These are phyloP conservation scores for Monotropa hypopitys DNA, from an alignment of 179 eudicot genomes.

Conservation along the genomic window DNA sequence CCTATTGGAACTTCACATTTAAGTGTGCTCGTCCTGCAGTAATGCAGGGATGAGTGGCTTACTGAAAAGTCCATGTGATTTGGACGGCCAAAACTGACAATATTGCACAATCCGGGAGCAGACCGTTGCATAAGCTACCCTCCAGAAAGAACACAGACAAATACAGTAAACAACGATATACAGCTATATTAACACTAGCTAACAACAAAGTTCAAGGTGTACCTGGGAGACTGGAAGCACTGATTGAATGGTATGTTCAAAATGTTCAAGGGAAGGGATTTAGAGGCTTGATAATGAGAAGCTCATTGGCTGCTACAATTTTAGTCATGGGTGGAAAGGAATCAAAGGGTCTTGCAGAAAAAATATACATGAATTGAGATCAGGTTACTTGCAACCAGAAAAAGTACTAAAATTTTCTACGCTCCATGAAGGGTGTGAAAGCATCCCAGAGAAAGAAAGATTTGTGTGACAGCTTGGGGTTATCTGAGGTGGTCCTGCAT, in stretches of 20 bases:
- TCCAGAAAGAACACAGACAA: no score
- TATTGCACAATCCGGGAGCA: no score
- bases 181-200: no score
- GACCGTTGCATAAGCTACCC: no score
- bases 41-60: no score
- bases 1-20: no score
- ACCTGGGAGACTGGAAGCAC: neutral
- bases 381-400: neutral
- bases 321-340: neutral
- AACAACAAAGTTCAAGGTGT: neutral
- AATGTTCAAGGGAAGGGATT: neutral
- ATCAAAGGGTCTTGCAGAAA: neutral
- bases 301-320: neutral
- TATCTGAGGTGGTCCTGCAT: neutral
- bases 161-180: no score
- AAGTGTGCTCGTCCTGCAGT: no score
- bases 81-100: no score
- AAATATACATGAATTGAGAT: neutral
- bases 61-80: no score
- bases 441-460: neutral
- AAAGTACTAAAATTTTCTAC: neutral
- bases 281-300: neutral
- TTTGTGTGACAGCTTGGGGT: neutral
- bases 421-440: neutral
- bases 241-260: no score